Percentiles rank a stretch among this genome's conserved stretches.
phyloP scores from a whole-genome alignment of 768 basidiomycete genomes.

The Tulasnella sp. region DNA sequence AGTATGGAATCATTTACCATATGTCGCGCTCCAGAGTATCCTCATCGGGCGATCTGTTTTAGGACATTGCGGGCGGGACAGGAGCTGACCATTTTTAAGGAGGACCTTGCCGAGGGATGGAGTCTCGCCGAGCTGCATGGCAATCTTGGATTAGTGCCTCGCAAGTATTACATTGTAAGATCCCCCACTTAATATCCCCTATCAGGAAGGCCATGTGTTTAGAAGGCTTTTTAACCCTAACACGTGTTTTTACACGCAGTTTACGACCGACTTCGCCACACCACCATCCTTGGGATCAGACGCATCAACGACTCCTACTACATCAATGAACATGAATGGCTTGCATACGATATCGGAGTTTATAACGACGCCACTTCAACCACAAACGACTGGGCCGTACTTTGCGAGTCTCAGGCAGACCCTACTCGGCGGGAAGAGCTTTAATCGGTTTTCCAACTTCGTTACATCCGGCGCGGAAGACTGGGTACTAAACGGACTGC shows the following conservation, averaged over 20 bases:
- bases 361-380: slow-evolving; percentile 8
- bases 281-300: slow-evolving; percentile 31
- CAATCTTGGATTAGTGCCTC: slow-evolving; percentile 59
- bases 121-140: slow-evolving; percentile 50
- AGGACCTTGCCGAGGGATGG: slow-evolving; percentile 70
- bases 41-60: neutral
- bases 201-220: neutral
- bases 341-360: neutral
- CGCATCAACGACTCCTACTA: slow-evolving; percentile 42
- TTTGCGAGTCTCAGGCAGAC: slow-evolving; percentile 28
- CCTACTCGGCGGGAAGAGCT: slow-evolving; percentile 62
- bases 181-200: slow-evolving; percentile 21
- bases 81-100: slow-evolving; percentile 56
- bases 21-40: neutral
- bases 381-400: slow-evolving; percentile 30
- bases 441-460: slow-evolving; percentile 80
- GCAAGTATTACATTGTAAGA: slow-evolving; percentile 58
- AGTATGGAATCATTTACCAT: neutral
- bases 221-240: neutral
- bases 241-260: slow-evolving; percentile 32
- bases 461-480: slow-evolving; percentile 80
- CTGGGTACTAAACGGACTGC: slow-evolving; percentile 58
- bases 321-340: neutral
- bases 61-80: slow-evolving; percentile 53
- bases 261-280: slow-evolving; percentile 51